These are phyloP conservation scores for Rhodotorula sp. DNA, from an alignment of 1,284 basidiomycete species.

Conservation along the genomic window DNA sequence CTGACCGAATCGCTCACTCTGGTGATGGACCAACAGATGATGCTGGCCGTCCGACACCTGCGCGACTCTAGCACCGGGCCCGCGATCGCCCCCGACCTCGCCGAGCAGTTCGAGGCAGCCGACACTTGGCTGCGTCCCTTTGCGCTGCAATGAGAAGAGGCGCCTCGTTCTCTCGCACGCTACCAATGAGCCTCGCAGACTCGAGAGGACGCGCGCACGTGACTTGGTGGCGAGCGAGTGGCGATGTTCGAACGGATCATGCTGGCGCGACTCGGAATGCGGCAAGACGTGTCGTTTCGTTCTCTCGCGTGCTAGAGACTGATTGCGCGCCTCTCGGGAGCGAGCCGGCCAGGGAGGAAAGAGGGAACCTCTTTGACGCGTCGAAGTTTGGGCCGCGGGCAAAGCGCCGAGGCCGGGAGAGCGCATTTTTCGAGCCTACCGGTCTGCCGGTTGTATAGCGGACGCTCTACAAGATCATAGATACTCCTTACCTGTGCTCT, in stretches of 20 bases:
- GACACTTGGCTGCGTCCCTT: slow-evolving; percentile 80
- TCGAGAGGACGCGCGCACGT: too few species aligned
- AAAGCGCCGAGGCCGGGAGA: too few species aligned
- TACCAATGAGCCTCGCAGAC: neutral
- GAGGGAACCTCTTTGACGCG: too few species aligned
- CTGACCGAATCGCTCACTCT: slow-evolving; percentile 6
- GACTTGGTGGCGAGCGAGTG: too few species aligned
- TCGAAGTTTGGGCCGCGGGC: too few species aligned
- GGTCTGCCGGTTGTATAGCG: too few species aligned
- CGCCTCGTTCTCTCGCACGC: neutral
- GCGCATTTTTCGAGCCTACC: too few species aligned
- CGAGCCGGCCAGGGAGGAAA: too few species aligned
- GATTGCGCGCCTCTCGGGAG: too few species aligned
- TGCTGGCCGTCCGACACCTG: slow-evolving; percentile 82
- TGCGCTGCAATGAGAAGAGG: slow-evolving; percentile 12
- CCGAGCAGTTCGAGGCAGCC: slow-evolving; percentile 90
- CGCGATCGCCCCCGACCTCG: slow-evolving; percentile 74
- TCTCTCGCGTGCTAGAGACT: neutral
- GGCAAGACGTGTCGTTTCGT: neutral
- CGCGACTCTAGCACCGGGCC: slow-evolving; percentile 66
- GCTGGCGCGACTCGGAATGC: neutral
- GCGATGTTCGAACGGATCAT: too few species aligned
- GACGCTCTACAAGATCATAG: too few species aligned
- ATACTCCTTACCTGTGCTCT: too few species aligned
- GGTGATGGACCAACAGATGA: slow-evolving; percentile 58